A percentile compares a stretch with the other conserved stretches of the same genome.
phyloP scores from a whole-genome alignment of 192 early-diverging fungal genomes.

The Mortierella hygrophila region DNA sequence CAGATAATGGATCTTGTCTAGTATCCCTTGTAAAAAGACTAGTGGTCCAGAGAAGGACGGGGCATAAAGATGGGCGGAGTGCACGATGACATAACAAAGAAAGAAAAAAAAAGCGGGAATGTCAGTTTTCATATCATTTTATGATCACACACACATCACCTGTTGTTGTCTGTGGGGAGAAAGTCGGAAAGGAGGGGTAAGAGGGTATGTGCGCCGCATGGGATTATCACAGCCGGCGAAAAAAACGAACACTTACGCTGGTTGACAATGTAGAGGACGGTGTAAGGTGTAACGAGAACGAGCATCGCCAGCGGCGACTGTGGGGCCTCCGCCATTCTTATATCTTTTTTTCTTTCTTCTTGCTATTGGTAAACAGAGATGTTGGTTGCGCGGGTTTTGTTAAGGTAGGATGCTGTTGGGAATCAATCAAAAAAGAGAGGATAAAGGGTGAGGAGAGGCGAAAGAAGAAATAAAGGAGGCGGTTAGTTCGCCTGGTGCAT shows the following conservation, averaged over 20 bases:
- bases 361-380: not conserved
- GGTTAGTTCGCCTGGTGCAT: not conserved
- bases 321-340: constrained; percentile 34
- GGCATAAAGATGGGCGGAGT: not conserved
- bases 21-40: constrained; percentile 42
- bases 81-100: not conserved
- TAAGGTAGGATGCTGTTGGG: not conserved
- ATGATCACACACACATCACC: not conserved
- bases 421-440: not conserved
- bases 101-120: not conserved
- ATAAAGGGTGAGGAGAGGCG: not conserved
- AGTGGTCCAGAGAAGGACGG: not conserved
- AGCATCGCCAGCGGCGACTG: constrained; percentile 53
- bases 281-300: constrained; percentile 47
- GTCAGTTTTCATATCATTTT: not conserved
- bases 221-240: not conserved
- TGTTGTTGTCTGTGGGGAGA: not conserved
- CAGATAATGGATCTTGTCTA: constrained; percentile 47
- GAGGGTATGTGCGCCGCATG: not conserved
- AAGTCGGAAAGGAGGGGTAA: not conserved
- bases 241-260: constrained; percentile 26
- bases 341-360: not conserved
- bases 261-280: constrained; percentile 42
- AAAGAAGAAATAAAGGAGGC: not conserved
- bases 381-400: not conserved